These are phyloP conservation scores for Paraconiothyrium sp. DNA, from an alignment of 2,329 filamentous ascomycete species.

Conservation along the genomic window DNA sequence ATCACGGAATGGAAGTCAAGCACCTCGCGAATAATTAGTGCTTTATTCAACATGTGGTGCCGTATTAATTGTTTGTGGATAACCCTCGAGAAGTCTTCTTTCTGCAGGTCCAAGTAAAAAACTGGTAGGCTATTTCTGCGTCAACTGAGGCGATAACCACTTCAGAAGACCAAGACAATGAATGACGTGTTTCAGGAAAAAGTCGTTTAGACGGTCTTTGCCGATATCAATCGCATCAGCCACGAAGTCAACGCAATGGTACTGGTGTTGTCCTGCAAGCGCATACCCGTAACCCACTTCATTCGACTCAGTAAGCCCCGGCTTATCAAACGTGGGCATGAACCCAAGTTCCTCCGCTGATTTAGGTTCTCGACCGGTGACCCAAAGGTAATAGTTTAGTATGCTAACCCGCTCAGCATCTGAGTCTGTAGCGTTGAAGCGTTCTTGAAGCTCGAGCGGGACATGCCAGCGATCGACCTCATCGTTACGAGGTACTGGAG, in stretches of 20 bases:
- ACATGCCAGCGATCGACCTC: slow-evolving; percentile 4
- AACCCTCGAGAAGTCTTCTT: no score
- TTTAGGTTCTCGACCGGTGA: slow-evolving; percentile 6
- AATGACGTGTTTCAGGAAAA: slow-evolving; percentile 7
- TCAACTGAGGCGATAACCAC: slow-evolving; percentile 7
- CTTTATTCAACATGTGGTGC: no score
- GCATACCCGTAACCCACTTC: slow-evolving; percentile 13
- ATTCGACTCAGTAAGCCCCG: slow-evolving; percentile 7
- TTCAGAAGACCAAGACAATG: slow-evolving; percentile 10
- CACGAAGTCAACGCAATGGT: slow-evolving; percentile 9
- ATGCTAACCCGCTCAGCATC: slow-evolving; percentile 9
- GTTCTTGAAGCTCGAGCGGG: slow-evolving; percentile 1
- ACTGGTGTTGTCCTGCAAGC: slow-evolving; percentile 1
- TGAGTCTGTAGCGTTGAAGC: not conserved
- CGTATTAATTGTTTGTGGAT: no score
- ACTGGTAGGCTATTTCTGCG: not conserved
- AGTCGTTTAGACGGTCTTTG: not conserved
- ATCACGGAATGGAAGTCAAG: no score
- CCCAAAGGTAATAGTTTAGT: slow-evolving; percentile 9
- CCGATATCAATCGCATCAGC: slow-evolving; percentile 7
- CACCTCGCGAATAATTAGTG: no score
- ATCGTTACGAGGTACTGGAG: slow-evolving; percentile 6
- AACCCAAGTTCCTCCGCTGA: slow-evolving; percentile 2
- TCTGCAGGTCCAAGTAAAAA: no score
- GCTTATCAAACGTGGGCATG: slow-evolving; percentile 5